Base-by-base conservation (phyloP, 768 basidiomycete species). In the button mushroom (Agaricus bisporus) region DNA sequence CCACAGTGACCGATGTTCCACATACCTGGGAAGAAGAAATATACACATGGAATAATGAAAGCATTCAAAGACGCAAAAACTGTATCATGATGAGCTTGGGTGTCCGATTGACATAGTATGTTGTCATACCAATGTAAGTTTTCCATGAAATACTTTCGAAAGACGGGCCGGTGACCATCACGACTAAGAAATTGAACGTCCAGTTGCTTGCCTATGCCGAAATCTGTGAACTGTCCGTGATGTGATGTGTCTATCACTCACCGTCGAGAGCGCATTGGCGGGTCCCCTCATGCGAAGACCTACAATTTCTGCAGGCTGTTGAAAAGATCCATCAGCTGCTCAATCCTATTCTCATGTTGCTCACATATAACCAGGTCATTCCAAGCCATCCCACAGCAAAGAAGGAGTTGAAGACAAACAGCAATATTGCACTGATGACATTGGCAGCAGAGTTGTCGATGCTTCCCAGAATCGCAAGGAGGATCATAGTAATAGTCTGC, bases 371-470 rank as follows among this genome's bases (percentile, higher is more conserved):
- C 82, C 83, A 86, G 1, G 85, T 82, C 78, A 85, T 82, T 15
- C 83, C 82, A 39, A 86, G 64, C 83, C 83, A 87, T 0, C 84
- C 84, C 49, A 83, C 66, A 0, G 83, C 83, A 61, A 87, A 87
- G 69, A 82, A 81, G 14, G 80, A 80, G 64, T 85, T 85, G 73
- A 84, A 86, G n/a, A 83, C 75, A 63, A 87, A 86, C 1, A 86
- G 65, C 2, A 83, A 61, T 35, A 85, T 71, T 0, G 79, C 71
- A 25, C 81, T 80, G 14, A 75, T 70, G 41, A 80, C 68, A 50
- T 80, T 78, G 3, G 78, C 68, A 0, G 71, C 77, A 9, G 66
- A 64, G 29, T 72, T 78, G 48, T 74, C 70, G 48, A 80, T 66
- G 49, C 74, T 76, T n/a, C 80, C 82, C 18, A 82, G 68, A 20